Evolutionary conservation across 768 basidiomycete species (phyloP), one percentile per base, ranked within the genome.

Genomic region (Boletus eberwhitei): DNA sequence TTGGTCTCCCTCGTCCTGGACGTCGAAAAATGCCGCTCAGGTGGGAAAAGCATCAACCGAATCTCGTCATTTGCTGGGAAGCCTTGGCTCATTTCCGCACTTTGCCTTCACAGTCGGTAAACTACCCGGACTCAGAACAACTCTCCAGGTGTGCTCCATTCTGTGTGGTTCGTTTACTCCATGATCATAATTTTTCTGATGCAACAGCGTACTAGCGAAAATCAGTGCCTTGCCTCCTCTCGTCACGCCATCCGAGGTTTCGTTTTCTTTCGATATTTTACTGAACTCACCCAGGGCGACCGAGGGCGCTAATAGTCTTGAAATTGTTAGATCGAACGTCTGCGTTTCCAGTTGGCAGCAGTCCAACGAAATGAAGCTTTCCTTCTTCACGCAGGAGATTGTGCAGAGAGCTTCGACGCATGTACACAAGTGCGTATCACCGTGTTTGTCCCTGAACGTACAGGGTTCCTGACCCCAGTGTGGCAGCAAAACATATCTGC

Each of bases 301-400:
- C 31, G 8, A 2, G 31, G 42, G 71, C 70, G 46, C 61, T 74
- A 8, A 68, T 61, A 17, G 8, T 22, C 19, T 52, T 31, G 31
- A 13, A 50, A 59, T 8, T 19, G 14, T 39, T 54, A 90, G 90
- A 88, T 93, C 66, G 89, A 93, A 68, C 81, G 92, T 11, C 77
- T 98, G 52, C 80, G 93, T 47, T 78, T 85, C 65, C 92, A 95
- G 58, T 76, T 98, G 19, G 74, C 78, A 34, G 83, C 83, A 35
- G 93, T 95, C 3, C 88, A 97, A 61, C 79, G 79, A 19, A 90
- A 92, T 58, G 84, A 95, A 64, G 93, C 93, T 0, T 98, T 99
- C 73, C 78, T 99, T 36, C 80, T 99, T 3, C 97, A 99, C 58
- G 97, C 97, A 1, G 97, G 97, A 2, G 97, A 99, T 65, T 99